A percentile compares a stretch with the other conserved stretches of the same genome.
These are phyloP conservation scores for Amanita pallidorosea DNA, from an alignment of 768 basidiomycete genomes.

Conservation along the genomic window DNA sequence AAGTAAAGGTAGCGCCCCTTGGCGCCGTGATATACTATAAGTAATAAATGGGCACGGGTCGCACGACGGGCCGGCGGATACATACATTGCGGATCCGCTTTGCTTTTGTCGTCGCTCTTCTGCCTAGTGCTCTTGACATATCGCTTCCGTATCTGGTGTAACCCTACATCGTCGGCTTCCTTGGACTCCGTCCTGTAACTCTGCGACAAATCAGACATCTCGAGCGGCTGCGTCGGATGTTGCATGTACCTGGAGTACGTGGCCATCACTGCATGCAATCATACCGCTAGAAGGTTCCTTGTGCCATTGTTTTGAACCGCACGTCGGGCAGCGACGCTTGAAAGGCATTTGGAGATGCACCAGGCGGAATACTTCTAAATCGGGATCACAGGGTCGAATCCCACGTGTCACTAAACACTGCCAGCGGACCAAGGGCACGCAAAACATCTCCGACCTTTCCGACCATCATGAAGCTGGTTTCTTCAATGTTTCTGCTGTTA, in stretches of 20 bases:
- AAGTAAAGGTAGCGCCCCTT: slow-evolving; percentile 73
- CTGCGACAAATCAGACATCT: slow-evolving; percentile 24
- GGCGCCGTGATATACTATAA: slow-evolving; percentile 73
- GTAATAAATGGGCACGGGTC: not conserved
- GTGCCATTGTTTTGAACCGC: slow-evolving; percentile 81
- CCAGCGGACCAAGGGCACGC: not conserved
- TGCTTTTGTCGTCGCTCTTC: slow-evolving; percentile 38
- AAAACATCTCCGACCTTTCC: not conserved
- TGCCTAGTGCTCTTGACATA: slow-evolving; percentile 46
- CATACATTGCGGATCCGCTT: slow-evolving; percentile 50
- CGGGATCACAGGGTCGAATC: slow-evolving; percentile 1
- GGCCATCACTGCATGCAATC: slow-evolving; percentile 84
- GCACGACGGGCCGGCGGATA: not conserved
- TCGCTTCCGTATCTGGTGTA: slow-evolving; percentile 56
- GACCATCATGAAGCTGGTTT: slow-evolving; percentile 35
- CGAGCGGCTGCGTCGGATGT: slow-evolving; percentile 1
- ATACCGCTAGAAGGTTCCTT: slow-evolving; percentile 76
- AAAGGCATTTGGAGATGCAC: slow-evolving; percentile 35
- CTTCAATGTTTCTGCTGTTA: slow-evolving; percentile 35
- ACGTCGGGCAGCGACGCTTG: slow-evolving; percentile 59
- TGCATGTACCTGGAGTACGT: slow-evolving; percentile 66
- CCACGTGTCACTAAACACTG: not conserved
- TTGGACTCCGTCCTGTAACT: slow-evolving; percentile 75
- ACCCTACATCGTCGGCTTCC: slow-evolving; percentile 54
- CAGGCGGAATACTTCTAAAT: not conserved